Evolutionary conservation across 768 basidiomycete genomes (phyloP).

Genomic region (Calocera cornea): DNA sequence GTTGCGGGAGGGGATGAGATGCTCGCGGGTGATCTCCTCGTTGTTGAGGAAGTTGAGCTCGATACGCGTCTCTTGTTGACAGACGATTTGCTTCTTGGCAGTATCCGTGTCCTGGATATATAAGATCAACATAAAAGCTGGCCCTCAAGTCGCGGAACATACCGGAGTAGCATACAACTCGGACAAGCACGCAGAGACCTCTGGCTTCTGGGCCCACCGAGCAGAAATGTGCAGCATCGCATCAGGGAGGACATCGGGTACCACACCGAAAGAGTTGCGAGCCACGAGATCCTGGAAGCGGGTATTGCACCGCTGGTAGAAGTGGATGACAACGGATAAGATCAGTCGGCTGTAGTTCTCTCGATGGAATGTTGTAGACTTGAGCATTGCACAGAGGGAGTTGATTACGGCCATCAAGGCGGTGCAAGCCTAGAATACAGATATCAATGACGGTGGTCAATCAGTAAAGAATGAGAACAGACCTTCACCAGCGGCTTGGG

Average conservation of each 20-base stretch:
- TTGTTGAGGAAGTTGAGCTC: conserved; percentile 56
- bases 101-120: conserved; percentile 28
- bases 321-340: conserved; percentile 85
- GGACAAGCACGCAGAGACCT: conserved; percentile 57
- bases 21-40: conserved; percentile 39
- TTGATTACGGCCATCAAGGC: conserved; percentile 82
- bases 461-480: conserved; percentile 7
- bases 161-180: conserved; percentile 48
- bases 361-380: conserved; percentile 82
- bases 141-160: conserved; percentile 17
- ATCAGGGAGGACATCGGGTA: conserved; percentile 35
- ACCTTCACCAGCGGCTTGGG: conserved; percentile 70
- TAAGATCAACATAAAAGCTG: background rate
- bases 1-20: conserved; percentile 63
- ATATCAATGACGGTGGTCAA: background rate
- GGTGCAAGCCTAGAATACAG: conserved; percentile 50
- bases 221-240: conserved; percentile 41
- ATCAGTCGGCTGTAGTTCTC: conserved; percentile 93
- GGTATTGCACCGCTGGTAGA: conserved; percentile 87
- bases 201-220: conserved; percentile 69
- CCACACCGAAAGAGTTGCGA: conserved; percentile 18
- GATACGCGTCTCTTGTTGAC: conserved; percentile 63
- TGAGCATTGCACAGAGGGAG: conserved; percentile 81
- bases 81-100: conserved; percentile 39
- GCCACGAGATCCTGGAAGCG: conserved; percentile 61